Conservation (phyloP, 164 flowering plant genomes). For the Platanus orientalis region DNA sequence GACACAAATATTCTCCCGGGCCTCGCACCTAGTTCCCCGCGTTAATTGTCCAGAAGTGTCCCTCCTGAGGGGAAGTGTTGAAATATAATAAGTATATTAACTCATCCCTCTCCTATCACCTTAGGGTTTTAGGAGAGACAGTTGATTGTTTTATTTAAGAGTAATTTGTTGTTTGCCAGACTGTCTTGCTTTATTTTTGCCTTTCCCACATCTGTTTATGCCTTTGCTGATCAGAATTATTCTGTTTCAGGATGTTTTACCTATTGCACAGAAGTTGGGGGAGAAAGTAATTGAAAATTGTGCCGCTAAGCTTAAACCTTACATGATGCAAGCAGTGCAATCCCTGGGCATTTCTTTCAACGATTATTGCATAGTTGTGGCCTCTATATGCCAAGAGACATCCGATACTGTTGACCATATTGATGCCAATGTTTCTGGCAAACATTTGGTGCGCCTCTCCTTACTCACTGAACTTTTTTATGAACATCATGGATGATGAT, state of each 20-base stretch:
- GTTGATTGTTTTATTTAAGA: too few species aligned
- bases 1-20: too few species aligned
- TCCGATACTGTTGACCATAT: constrained; percentile 24
- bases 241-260: constrained; percentile 46
- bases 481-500: too few species aligned
- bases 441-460: constrained; percentile 35
- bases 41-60: too few species aligned
- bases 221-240: background rate
- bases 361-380: constrained; percentile 57
- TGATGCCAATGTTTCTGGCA: constrained; percentile 31
- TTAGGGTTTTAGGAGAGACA: too few species aligned
- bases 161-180: background rate
- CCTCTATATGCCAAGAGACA: constrained; percentile 47
- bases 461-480: too few species aligned
- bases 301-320: constrained; percentile 64
- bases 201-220: background rate
- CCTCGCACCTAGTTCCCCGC: too few species aligned
- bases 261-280: constrained; percentile 60
- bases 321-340: constrained; percentile 44
- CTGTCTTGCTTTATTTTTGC: background rate
- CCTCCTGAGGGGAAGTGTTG: too few species aligned
- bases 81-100: too few species aligned
- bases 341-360: constrained; percentile 35
- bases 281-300: constrained; percentile 63
- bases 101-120: too few species aligned